Conservation (phyloP, 306 rosid genomes). For the Nissolia schottii region DNA sequence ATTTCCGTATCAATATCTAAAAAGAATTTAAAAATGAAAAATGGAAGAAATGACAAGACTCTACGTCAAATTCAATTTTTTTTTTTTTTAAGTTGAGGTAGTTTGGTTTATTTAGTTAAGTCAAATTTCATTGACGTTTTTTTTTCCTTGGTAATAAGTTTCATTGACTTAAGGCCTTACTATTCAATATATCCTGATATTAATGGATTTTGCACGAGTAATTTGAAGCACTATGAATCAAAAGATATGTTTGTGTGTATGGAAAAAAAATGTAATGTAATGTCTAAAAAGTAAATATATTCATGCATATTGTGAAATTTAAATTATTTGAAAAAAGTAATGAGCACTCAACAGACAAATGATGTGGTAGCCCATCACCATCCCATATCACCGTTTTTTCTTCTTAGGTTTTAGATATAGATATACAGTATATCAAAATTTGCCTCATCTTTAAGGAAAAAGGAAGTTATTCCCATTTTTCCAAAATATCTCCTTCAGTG, state of each 20-base stretch:
- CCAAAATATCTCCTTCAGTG: neutral
- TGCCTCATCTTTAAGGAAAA: neutral
- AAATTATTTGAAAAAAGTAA: neutral
- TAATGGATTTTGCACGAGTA: neutral
- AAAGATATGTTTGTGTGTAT: too few species aligned
- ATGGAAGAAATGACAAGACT: neutral
- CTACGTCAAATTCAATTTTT: neutral
- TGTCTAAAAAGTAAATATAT: neutral
- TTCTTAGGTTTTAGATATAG: neutral
- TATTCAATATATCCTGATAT: too few species aligned
- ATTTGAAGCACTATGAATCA: neutral
- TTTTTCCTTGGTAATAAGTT: too few species aligned
- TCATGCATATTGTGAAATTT: neutral
- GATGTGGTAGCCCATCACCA: neutral
- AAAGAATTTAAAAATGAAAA: neutral
- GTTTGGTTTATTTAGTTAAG: neutral
- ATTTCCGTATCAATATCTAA: neutral
- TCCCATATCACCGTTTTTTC: neutral
- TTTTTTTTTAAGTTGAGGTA: neutral
- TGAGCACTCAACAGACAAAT: neutral
- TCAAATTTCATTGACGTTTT: too few species aligned
- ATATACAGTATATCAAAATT: too few species aligned
- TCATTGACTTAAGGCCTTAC: neutral
- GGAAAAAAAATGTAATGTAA: too few species aligned
- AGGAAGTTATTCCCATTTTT: too few species aligned